Evolutionary conservation across 352 stramenopile species (phyloP), one percentile per base, ranked within the genome.

Genomic region (Pythium sukuiense): DNA sequence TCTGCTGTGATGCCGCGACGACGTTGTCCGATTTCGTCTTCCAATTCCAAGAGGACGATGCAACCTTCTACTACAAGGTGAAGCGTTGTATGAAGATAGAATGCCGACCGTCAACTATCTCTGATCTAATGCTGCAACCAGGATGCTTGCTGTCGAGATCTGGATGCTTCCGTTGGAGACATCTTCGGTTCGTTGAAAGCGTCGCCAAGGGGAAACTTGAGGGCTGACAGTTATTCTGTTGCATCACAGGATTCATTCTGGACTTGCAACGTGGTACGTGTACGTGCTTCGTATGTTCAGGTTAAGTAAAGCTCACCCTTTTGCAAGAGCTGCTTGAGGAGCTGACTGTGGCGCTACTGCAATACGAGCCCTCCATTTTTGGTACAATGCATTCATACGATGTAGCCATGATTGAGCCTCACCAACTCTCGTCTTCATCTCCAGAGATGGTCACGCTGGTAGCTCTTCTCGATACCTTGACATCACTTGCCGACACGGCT

Each of bases 31-130:
- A 89, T 48, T 96, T 96, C 39, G 74, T 90, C 13, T 96, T 94
- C 59, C 87, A 96, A 70, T 96, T 94, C 61, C 85, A 94, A 81
- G 86, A 94, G 79, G 86, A 93, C 49, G 85, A 93, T 24, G 77
- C 79, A 2, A 92, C 85, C 2, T 93, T 93, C 63, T 94, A 92
- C 57, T 96, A 93, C 77, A 96, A 96, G 74, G 87, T 94, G 16
- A 27, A 16, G 53, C 30, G 9, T 16, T 59, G 8, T 37, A 14
- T 14, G 6, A 16, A 60, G 29, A 60, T 16, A 60, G 59, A 6
- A 16, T 24, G 20, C 20, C 20, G 18, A 8, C 32, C 3, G 2
- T 24, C 29, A 33, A 63, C 8, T 37, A 43, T 24, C 3, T 49
- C 37, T 20, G 12, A 14, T 8, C 2, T 59, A 63, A 33, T 7